Conservation (phyloP, 1,284 basidiomycete species). For the Rhodotorula mucilaginosa region DNA sequence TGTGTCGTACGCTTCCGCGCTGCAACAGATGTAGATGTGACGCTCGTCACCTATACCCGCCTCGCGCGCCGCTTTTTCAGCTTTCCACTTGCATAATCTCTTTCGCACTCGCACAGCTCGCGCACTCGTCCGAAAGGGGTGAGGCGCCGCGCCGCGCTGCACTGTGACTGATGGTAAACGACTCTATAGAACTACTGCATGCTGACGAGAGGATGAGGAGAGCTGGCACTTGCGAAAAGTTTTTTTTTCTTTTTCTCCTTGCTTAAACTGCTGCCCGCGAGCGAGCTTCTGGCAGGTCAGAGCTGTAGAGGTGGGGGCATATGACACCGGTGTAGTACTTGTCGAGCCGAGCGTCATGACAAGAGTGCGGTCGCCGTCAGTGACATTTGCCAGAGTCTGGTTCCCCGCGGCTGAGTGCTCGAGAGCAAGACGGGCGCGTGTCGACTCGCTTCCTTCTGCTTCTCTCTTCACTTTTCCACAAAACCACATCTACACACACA, state of each 20-base stretch:
- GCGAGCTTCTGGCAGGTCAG: no score
- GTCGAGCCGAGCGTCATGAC: no score
- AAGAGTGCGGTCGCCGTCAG: neutral
- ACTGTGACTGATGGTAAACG: no score
- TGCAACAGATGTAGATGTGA: constrained; percentile 9
- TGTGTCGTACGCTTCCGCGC: neutral
- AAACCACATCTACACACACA: neutral
- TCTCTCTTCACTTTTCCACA: neutral
- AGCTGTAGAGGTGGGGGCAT: no score
- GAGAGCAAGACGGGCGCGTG: neutral
- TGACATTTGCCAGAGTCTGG: neutral
- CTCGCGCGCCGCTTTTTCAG: neutral
- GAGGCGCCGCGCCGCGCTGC: no score
- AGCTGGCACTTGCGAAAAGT: neutral
- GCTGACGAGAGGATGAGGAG: neutral
- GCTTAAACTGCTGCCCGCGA: no score
- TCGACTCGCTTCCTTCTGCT: neutral
- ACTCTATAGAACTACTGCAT: no score
- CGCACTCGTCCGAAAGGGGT: no score
- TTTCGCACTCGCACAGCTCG: no score
- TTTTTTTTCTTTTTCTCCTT: no score
- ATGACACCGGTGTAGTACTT: no score
- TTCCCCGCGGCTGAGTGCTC: neutral
- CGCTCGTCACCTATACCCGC: neutral
- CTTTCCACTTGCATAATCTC: no score